These are phyloP conservation scores for Ustanciosporium gigantosporum DNA, from an alignment of 1,284 basidiomycete species.

Conservation along the genomic window DNA sequence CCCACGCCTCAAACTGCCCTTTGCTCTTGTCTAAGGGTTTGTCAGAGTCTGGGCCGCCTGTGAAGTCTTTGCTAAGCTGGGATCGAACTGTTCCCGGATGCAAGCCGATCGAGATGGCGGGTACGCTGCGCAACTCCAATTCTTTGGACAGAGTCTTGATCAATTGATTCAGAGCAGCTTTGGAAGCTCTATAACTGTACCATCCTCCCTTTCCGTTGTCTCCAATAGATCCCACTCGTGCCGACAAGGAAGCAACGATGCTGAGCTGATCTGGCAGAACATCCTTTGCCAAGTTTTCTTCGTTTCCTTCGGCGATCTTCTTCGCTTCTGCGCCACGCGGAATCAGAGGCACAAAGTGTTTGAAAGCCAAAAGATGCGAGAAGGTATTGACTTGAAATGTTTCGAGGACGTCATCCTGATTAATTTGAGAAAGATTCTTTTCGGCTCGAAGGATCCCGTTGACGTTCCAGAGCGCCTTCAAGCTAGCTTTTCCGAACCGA, in stretches of 20 bases:
- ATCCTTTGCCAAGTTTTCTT: conserved; percentile 50
- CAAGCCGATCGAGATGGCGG: conserved; percentile 65
- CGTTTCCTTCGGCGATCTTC: conserved; percentile 32
- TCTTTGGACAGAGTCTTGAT: conserved; percentile 73
- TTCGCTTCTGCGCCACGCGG: conserved; percentile 52
- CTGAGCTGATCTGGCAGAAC: conserved; percentile 57
- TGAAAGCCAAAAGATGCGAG: conserved; percentile 64
- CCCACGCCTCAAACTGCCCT: conserved; percentile 69
- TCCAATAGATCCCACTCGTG: conserved; percentile 69
- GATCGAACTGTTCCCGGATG: conserved; percentile 65
- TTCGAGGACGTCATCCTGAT: conserved; percentile 64
- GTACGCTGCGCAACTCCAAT: conserved; percentile 66
- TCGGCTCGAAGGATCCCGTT: conserved; percentile 67
- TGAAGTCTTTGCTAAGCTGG: conserved; percentile 63
- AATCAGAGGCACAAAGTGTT: conserved; percentile 65
- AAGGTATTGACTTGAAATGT: conserved; percentile 64
- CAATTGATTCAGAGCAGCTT: conserved; percentile 75
- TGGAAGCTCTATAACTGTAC: conserved; percentile 76
- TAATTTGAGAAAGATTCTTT: conserved; percentile 67
- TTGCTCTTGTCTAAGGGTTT: conserved; percentile 47
- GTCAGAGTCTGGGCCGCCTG: conserved; percentile 46
- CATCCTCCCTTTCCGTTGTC: conserved; percentile 71
- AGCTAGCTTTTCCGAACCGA: conserved; percentile 60
- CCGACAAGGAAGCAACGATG: conserved; percentile 65
- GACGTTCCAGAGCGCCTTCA: conserved; percentile 64